These are phyloP conservation scores for Trichoderma brevicompactum DNA, from an alignment of 2,329 filamentous ascomycete species.

Conservation along the genomic window DNA sequence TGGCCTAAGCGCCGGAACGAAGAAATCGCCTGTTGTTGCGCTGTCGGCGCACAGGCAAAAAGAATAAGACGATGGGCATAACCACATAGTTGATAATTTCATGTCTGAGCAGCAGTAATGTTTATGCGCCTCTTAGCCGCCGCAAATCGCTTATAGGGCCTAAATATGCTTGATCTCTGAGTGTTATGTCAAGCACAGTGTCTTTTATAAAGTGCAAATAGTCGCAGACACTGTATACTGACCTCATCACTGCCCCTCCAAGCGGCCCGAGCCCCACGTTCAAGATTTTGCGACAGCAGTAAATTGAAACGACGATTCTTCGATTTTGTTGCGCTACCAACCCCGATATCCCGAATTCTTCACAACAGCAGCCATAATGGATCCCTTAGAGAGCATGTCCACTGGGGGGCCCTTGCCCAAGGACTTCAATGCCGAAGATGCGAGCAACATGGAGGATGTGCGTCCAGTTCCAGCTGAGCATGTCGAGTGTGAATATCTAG, in stretches of 20 bases:
- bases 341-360: neutral
- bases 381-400: conserved; percentile 46
- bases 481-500: neutral
- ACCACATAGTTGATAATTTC: too few species aligned
- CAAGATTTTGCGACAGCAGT: conserved; percentile 27
- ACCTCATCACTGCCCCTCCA: conserved; percentile 30
- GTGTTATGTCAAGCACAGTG: neutral
- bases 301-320: neutral
- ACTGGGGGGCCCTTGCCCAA: conserved; percentile 50
- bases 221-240: conserved; percentile 25
- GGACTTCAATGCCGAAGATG: conserved; percentile 63
- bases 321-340: neutral
- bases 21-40: neutral
- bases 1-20: neutral
- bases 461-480: conserved; percentile 39
- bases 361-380: conserved; percentile 38
- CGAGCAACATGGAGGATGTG: conserved; percentile 60
- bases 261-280: conserved; percentile 21
- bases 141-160: neutral
- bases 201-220: neutral
- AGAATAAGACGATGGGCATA: neutral
- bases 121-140: neutral
- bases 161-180: too few species aligned
- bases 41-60: neutral
- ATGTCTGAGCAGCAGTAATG: neutral